Conservation (phyloP, 2,329 filamentous ascomycete genomes). For the Penicillium rolfsii region DNA sequence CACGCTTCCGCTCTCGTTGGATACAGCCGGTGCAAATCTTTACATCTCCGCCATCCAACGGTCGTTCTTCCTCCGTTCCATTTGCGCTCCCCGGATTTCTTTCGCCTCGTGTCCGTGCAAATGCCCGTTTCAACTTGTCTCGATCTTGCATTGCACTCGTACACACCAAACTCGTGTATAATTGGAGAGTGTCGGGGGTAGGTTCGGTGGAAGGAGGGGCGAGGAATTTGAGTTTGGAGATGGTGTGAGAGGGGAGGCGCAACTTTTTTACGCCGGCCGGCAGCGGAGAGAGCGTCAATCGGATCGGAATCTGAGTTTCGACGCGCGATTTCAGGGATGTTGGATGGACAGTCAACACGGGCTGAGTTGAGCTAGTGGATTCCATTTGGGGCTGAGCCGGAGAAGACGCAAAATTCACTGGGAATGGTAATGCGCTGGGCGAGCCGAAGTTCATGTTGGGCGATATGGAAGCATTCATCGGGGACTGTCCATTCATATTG, state of each 20-base stretch:
- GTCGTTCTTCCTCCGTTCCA: constrained; percentile 65
- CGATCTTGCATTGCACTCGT: constrained; percentile 85
- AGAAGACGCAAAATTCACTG: constrained; percentile 42
- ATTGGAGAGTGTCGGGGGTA: constrained; percentile 73
- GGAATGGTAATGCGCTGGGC: constrained; percentile 39
- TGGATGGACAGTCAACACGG: constrained; percentile 63
- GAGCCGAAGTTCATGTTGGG: constrained; percentile 43
- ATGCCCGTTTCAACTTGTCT: constrained; percentile 67
- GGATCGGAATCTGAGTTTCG: constrained; percentile 93
- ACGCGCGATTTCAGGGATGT: constrained; percentile 84
- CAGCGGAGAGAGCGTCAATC: constrained; percentile 74
- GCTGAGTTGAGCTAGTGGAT: constrained; percentile 41
- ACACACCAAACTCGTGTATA: constrained; percentile 82
- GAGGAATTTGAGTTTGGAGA: constrained; percentile 90
- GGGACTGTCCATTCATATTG: constrained; percentile 50
- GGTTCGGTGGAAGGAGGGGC: constrained; percentile 70
- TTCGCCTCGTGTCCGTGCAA: constrained; percentile 59
- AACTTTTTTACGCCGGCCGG: constrained; percentile 77
- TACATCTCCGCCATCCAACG: constrained; percentile 89
- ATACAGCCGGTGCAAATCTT: constrained; percentile 92
- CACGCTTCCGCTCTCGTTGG: constrained; percentile 84
- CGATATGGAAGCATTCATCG: constrained; percentile 43
- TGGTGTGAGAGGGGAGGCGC: constrained; percentile 85
- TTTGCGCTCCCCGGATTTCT: constrained; percentile 44
- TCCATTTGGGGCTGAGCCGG: constrained; percentile 33